These are phyloP conservation scores for Brasenia schreberi DNA, from an alignment of 164 flowering plant genomes.

Conservation along the genomic window DNA sequence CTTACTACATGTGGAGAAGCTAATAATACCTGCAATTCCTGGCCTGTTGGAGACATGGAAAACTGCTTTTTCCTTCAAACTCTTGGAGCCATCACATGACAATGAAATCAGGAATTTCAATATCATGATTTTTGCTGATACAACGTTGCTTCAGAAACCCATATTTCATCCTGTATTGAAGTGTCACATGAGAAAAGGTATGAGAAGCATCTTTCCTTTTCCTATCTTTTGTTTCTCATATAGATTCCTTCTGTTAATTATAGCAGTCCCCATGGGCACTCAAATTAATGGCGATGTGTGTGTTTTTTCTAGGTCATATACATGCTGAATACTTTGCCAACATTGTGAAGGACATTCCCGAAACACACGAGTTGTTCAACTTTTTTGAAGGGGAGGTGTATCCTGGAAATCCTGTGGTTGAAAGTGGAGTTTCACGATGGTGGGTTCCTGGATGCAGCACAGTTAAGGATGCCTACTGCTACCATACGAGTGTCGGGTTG, in stretches of 20 bases:
- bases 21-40: constrained; percentile 71
- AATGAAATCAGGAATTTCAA: constrained; percentile 41
- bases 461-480: neutral
- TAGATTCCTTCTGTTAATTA: too few species aligned
- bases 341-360: neutral
- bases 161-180: too few species aligned
- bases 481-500: neutral
- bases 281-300: neutral
- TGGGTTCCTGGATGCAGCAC: neutral
- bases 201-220: too few species aligned
- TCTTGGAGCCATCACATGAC: constrained; percentile 28
- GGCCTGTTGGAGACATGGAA: constrained; percentile 67
- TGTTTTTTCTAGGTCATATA: neutral
- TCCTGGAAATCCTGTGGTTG: neutral
- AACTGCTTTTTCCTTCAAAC: constrained; percentile 57
- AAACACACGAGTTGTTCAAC: neutral
- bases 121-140: constrained; percentile 49
- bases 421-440: neutral
- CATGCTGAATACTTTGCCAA: neutral
- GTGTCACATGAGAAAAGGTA: too few species aligned
- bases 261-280: constrained; percentile 9
- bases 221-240: too few species aligned
- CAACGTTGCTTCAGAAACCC: constrained; percentile 45
- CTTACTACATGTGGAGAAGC: constrained; percentile 33
- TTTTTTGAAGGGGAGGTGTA: neutral